Percentiles rank a stretch among this genome's conserved stretches.
Evolutionary conservation across 2,329 filamentous ascomycete species (phyloP).

Genomic region (Pyricularia pennisetigena): DNA sequence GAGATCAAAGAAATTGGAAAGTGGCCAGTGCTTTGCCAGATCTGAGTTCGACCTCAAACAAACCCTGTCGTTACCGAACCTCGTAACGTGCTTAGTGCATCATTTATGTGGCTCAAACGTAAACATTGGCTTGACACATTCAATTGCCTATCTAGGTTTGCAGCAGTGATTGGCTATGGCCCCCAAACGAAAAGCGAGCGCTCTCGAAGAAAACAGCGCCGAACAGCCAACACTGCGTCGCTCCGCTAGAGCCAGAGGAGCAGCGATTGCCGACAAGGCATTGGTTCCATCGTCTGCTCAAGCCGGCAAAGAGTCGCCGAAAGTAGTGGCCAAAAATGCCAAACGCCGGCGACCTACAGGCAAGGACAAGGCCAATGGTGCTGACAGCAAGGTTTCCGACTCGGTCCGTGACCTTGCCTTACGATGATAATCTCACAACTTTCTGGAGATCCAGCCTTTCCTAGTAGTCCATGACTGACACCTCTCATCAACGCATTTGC

Average conservation of each 20-base stretch:
- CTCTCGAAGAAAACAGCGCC: not conserved
- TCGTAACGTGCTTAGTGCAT: not conserved
- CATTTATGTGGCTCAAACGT: not conserved
- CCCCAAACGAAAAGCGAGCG: slow-evolving; percentile 7
- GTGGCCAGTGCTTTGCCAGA: not conserved
- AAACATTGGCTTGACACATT: not conserved
- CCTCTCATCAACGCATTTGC: not conserved
- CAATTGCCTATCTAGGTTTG: not conserved
- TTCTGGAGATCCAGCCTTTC: not conserved
- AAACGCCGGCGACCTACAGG: not conserved
- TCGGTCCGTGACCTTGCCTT: not conserved
- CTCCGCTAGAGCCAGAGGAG: not conserved
- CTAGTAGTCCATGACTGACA: not conserved
- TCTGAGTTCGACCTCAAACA: not conserved
- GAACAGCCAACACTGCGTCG: not conserved
- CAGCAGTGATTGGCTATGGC: not conserved
- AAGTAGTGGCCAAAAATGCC: not conserved
- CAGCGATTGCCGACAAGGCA: not conserved
- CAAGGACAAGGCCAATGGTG: not conserved
- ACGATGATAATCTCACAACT: not conserved
- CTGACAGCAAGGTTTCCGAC: not conserved
- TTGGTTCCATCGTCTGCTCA: not conserved
- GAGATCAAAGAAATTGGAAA: not conserved
- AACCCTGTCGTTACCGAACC: not conserved
- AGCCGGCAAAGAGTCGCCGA: not conserved